Conservation (phyloP, 2,329 filamentous ascomycete genomes). For the Raffaelea ambrosiae region DNA sequence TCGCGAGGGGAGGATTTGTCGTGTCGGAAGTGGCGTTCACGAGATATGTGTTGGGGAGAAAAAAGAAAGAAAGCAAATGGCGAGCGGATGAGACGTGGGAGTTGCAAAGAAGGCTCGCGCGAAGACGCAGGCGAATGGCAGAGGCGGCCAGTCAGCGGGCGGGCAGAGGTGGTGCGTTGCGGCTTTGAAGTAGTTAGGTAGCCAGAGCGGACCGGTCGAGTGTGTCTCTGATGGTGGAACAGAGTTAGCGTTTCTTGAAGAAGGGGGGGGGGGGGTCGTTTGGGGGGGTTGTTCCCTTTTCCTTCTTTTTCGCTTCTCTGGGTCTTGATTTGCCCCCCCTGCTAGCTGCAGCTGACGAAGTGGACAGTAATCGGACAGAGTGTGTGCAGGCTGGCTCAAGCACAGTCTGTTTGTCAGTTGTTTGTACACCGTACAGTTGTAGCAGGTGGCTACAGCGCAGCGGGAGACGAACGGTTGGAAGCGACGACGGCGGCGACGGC, state of each 20-base stretch:
- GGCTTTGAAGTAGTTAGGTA: no score
- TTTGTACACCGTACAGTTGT: constrained; percentile 1
- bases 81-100: not conserved
- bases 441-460: constrained; percentile 1
- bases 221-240: no score
- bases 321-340: not conserved
- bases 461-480: constrained; percentile 4
- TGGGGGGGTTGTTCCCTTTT: not conserved
- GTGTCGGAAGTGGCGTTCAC: not conserved
- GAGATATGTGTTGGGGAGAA: not conserved
- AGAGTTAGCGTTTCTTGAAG: no score
- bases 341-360: constrained; percentile 1
- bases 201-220: no score
- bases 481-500: not conserved
- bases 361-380: not conserved
- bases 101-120: not conserved
- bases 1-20: not conserved
- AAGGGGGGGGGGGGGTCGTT: not conserved
- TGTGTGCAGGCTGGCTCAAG: no score
- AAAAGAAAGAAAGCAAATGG: not conserved
- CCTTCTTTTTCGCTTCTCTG: not conserved
- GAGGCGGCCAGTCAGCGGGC: not conserved
- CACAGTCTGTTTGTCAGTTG: no score
- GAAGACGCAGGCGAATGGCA: not conserved
- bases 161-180: not conserved